A percentile compares a stretch with the other conserved stretches of the same genome.
Evolutionary conservation across 202 grass and related monocot genomes (phyloP).

Genomic region (Dendrocalamus latiflorus): DNA sequence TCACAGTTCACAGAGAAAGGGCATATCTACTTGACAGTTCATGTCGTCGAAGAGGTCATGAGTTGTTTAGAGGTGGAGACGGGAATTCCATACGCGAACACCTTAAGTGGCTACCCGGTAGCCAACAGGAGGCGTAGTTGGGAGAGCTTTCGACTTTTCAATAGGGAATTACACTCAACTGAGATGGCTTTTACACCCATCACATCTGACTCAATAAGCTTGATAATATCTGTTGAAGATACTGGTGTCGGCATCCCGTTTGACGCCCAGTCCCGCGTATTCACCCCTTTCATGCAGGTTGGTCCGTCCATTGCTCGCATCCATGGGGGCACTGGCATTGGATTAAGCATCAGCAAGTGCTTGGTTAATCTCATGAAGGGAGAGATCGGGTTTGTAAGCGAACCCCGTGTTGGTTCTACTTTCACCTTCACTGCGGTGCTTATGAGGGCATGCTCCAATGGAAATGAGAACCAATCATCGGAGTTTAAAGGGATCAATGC

Average conservation of each 20-base stretch:
- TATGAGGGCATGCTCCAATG: conserved; percentile 23
- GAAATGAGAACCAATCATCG: conserved; percentile 44
- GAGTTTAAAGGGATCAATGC: conserved; percentile 75
- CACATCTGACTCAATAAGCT: conserved; percentile 59
- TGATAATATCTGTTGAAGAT: conserved; percentile 97
- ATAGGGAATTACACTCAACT: conserved; percentile 41
- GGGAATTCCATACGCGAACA: conserved; percentile 43
- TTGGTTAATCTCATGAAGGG: conserved; percentile 96
- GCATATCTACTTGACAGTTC: conserved; percentile 96
- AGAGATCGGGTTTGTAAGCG: conserved; percentile 90
- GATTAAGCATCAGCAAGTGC: conserved; percentile 94
- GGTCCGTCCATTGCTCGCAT: conserved; percentile 84
- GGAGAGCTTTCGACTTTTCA: conserved; percentile 59
- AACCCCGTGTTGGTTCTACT: conserved; percentile 72
- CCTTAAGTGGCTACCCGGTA: conserved; percentile 70
- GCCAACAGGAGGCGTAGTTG: conserved; percentile 62
- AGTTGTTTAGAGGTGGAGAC: conserved; percentile 48
- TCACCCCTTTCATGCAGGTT: conserved; percentile 97
- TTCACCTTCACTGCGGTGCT: conserved; percentile 88
- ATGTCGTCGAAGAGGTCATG: conserved; percentile 68
- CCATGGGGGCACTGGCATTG: conserved; percentile 96
- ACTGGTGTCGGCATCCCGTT: conserved; percentile 83
- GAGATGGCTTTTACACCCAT: conserved; percentile 41
- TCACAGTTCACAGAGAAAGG: conserved; percentile 88
- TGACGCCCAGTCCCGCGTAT: conserved; percentile 81